A percentile compares a stretch with the other conserved stretches of the same genome.
Conservation (phyloP, 352 stramenopile genomes). For the Phytophthora hybrid region DNA sequence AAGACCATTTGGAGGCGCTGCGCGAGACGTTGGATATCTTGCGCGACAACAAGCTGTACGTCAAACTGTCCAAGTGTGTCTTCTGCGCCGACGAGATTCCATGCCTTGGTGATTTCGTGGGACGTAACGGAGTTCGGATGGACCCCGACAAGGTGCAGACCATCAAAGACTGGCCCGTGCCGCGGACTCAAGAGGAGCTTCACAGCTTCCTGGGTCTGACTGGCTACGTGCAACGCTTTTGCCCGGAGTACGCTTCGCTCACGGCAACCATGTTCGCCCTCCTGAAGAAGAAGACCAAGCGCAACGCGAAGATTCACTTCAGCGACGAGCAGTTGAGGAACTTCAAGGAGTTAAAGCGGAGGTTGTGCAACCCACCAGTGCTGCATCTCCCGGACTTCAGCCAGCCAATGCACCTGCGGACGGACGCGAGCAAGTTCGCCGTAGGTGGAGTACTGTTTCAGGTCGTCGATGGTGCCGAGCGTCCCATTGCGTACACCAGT, state of each 20-base stretch:
- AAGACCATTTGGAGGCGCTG: slow-evolving; percentile 6
- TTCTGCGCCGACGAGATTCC: too few relatives aligned
- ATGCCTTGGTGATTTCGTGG: too few relatives aligned
- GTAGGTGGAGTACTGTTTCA: not conserved
- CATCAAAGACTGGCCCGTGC: slow-evolving; percentile 2
- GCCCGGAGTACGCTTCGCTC: too few relatives aligned
- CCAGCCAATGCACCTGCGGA: slow-evolving; percentile 7
- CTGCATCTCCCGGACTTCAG: slow-evolving; percentile 1
- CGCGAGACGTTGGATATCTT: slow-evolving; percentile 5
- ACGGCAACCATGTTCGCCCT: too few relatives aligned
- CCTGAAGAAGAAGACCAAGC: slow-evolving; percentile 1
- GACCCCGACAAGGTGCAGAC: slow-evolving; percentile 12
- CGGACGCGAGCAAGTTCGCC: slow-evolving; percentile 8
- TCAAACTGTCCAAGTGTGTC: too few relatives aligned
- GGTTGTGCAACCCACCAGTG: slow-evolving; percentile 4
- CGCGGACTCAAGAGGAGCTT: slow-evolving; percentile 3
- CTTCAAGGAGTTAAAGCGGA: slow-evolving; percentile 1
- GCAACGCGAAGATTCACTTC: too few relatives aligned
- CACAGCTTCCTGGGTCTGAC: slow-evolving; percentile 9
- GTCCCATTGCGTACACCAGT: not conserved
- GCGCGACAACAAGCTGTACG: too few relatives aligned
- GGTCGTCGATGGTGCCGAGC: slow-evolving; percentile 2
- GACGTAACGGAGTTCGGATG: slow-evolving; percentile 4
- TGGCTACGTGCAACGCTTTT: slow-evolving; percentile 1
- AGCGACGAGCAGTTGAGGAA: not conserved